Evolutionary conservation across 176 grass and related monocot species (phyloP), one percentile per base, ranked within the genome.

Genomic region (Aegilops bicornis): DNA sequence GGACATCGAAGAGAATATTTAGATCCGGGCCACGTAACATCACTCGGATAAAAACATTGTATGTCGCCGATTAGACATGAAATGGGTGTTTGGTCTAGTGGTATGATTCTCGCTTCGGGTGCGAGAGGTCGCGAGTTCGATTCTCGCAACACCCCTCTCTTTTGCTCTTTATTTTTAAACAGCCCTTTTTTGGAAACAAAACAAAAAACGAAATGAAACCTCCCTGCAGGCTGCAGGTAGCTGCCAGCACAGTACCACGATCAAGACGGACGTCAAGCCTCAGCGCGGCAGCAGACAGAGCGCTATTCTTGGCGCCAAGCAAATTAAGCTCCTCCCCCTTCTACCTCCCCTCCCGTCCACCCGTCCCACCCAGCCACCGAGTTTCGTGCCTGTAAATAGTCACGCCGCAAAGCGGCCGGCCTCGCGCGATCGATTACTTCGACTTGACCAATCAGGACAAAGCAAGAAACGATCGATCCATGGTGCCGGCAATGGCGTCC

Each of bases 61-160:
- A 58, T 8, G 6, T 22, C 54, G 6, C 2, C 0, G 0, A 9
- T 0, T 3, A 0, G 7, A 59, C 2, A 59, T 8, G 2, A 22
- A 22, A 0, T 7, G 91, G 90, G 91, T 90, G 91, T 90, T 95
- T 98, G 89, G 91, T 98, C 95, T 92, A 93, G 95, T 95, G 93
- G 93, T 93, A 92, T 95, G 93, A 95, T 95, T 93, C 95, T 98
- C 93, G 93, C 95, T 95, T 98, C 89, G 93, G 86, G 89, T 93
- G 91, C 81, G 91, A 93, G 95, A 98, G 95, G 93, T 92, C 79
- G 85, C 56, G 91, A 93, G 93, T 98, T 98, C 89, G 87, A 95
- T 95, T 93, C 93, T 95, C 93, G 91, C 85, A 95, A 95, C 95
- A 92, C 91, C 95, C 95, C 72, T 8, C 0, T 3, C 5, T 47